Base-by-base conservation (phyloP, 2,329 filamentous ascomycete genomes). In the Curvularia sp. region DNA sequence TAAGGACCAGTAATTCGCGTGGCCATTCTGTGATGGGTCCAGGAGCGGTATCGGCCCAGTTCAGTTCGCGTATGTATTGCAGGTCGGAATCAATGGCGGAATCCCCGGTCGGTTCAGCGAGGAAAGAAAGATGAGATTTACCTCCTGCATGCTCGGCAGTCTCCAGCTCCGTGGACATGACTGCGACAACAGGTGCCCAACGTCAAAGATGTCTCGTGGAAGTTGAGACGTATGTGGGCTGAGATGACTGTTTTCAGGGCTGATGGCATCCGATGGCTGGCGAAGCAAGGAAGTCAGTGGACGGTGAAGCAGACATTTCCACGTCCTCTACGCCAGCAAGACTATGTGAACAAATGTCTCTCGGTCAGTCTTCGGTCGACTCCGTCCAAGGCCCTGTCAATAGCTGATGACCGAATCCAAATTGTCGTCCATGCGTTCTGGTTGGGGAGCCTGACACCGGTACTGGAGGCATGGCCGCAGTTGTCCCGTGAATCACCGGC, bases 1-100 rank as follows among this genome's bases (percentile, higher is more conserved):
- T 36, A 6, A 52, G 49, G 5, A 52, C 49, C 39, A 52, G n/a
- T 13, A 52, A 27, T 45, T 52, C 49, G 39, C 49, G 49, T 18
- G 49, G 49, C 49, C 49, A 52, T 52, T 41, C 39, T 36, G 49
- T 9, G 9, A 52, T 52, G 15, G 49, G 49, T 15, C 49, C 49
- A 38, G 39, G 39, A 36, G 49, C 19, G 10, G 49, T 52, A 34
- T 52, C 39, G 10, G 49, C 49, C 49, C 49, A 52, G 28, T 52
- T 52, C 5, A 52, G 41, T 9, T 36, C 39, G 21, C 39, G 39
- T 52, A 52, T 45, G 39, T 52, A 52, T 28, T 45, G 28, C 2
- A 52, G 41, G 41, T 52, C 49, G 1, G 49, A 45, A 21, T 52
- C 49, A 34, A 52, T 52, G 30, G 49, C 39, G 39, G 49, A 25